These are phyloP conservation scores for Xylaria digitata DNA, from an alignment of 2,329 filamentous ascomycete species.

Conservation along the genomic window DNA sequence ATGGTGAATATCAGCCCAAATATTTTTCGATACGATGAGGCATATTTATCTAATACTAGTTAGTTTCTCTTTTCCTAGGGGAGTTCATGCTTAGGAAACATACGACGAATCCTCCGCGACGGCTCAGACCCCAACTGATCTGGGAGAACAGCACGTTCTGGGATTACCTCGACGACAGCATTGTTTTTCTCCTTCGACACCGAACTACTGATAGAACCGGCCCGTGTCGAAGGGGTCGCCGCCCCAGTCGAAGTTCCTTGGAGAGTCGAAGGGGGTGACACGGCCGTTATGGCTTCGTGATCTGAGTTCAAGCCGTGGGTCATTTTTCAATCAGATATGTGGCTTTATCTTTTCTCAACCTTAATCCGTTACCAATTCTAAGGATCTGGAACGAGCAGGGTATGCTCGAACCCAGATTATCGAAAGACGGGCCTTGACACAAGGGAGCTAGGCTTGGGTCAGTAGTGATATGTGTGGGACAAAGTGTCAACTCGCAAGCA, in stretches of 20 bases:
- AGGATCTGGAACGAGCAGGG: background rate
- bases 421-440: background rate
- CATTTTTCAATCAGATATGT: slow-evolving; percentile 40
- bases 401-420: background rate
- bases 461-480: background rate
- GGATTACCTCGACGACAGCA: slow-evolving; percentile 15
- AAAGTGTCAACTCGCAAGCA: background rate
- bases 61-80: slow-evolving; percentile 16
- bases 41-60: slow-evolving; percentile 45
- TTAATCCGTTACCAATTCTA: background rate
- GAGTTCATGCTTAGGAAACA: slow-evolving; percentile 15
- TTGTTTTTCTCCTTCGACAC: slow-evolving; percentile 39
- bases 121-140: slow-evolving; percentile 43
- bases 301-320: slow-evolving; percentile 22
- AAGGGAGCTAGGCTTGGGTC: background rate
- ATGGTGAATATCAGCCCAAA: slow-evolving; percentile 64
- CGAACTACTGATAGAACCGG: slow-evolving; percentile 36
- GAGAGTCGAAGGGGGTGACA: slow-evolving; percentile 32
- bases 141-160: slow-evolving; percentile 42
- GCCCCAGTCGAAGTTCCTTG: slow-evolving; percentile 34
- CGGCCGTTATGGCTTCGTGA: slow-evolving; percentile 36
- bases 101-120: slow-evolving; percentile 45
- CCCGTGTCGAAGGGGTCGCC: slow-evolving; percentile 31
- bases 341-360: background rate
- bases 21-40: slow-evolving; percentile 62